Conservation (phyloP, 1,139 yeast genomes). For the Williopsis jadinii region DNA sequence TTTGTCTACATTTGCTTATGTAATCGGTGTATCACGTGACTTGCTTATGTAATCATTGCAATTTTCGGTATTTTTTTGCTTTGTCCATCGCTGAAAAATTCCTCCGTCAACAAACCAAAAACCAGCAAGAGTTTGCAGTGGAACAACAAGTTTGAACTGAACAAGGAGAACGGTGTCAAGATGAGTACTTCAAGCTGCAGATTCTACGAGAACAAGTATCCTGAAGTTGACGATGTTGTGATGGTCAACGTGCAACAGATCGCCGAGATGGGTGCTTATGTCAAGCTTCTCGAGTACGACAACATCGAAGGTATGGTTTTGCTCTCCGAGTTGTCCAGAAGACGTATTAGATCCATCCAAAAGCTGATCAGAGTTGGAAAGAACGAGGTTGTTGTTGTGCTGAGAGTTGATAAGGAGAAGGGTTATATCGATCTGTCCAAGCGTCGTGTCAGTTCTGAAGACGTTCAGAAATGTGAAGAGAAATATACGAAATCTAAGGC, state of each 20-base stretch:
- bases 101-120: too few species aligned
- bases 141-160: too few species aligned
- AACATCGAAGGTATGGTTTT: slow-evolving; percentile 98
- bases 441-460: slow-evolving; percentile 98
- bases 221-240: slow-evolving; percentile 97
- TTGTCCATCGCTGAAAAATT: too few species aligned
- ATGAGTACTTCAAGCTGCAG: slow-evolving; percentile 93
- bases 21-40: too few species aligned
- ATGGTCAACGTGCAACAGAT: slow-evolving; percentile 98
- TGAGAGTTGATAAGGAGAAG: slow-evolving; percentile 97
- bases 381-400: slow-evolving; percentile 97
- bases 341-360: slow-evolving; percentile 97
- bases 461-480: slow-evolving; percentile 95
- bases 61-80: too few species aligned
- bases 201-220: slow-evolving; percentile 96
- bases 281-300: slow-evolving; percentile 90
- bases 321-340: slow-evolving; percentile 91
- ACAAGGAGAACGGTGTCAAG: background rate
- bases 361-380: slow-evolving; percentile 97
- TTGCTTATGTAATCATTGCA: too few species aligned
- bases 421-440: slow-evolving; percentile 97
- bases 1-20: too few species aligned
- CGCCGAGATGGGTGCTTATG: slow-evolving; percentile 98
- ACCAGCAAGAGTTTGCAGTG: too few species aligned
- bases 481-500: slow-evolving; percentile 95